These are phyloP conservation scores for Mycena venus DNA, from an alignment of 768 basidiomycete genomes.

Conservation along the genomic window DNA sequence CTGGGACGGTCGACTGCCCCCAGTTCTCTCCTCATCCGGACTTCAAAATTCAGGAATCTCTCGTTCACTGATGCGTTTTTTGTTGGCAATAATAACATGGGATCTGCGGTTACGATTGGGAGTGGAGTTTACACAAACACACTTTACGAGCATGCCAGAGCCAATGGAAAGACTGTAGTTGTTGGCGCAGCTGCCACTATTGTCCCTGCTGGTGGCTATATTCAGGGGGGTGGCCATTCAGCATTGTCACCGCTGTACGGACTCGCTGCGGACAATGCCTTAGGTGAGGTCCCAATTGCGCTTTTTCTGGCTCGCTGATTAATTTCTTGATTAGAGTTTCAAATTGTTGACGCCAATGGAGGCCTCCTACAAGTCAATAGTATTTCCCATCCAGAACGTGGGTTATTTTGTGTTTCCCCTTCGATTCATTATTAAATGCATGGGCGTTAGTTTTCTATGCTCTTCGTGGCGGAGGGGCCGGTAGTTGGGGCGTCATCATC, in stretches of 20 bases:
- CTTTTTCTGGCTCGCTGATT: no score
- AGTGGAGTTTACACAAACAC: constrained; percentile 40
- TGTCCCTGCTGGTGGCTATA: no score
- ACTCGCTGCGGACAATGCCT: constrained; percentile 41
- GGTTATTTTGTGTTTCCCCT: no score
- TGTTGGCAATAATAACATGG: constrained; percentile 29
- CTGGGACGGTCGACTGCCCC: constrained; percentile 59
- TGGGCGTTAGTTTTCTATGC: constrained; percentile 45
- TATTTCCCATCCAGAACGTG: no score
- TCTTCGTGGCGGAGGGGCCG: constrained; percentile 44
- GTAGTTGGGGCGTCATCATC: constrained; percentile 53
- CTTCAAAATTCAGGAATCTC: constrained; percentile 51
- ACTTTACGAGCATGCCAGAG: constrained; percentile 39
- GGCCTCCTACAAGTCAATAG: no score
- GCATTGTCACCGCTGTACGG: constrained; percentile 39
- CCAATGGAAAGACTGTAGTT: constrained; percentile 38
- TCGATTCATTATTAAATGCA: no score
- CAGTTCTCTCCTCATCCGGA: constrained; percentile 56
- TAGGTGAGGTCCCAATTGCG: no score
- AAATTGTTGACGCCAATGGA: no score
- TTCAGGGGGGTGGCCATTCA: constrained; percentile 47
- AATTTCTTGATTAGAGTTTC: no score
- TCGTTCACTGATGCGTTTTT: constrained; percentile 42
- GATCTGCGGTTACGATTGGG: constrained; percentile 41
- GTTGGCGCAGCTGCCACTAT: constrained; percentile 38